Base-by-base conservation (phyloP, 345 rosid genomes). In the Barbarea vulgaris region DNA sequence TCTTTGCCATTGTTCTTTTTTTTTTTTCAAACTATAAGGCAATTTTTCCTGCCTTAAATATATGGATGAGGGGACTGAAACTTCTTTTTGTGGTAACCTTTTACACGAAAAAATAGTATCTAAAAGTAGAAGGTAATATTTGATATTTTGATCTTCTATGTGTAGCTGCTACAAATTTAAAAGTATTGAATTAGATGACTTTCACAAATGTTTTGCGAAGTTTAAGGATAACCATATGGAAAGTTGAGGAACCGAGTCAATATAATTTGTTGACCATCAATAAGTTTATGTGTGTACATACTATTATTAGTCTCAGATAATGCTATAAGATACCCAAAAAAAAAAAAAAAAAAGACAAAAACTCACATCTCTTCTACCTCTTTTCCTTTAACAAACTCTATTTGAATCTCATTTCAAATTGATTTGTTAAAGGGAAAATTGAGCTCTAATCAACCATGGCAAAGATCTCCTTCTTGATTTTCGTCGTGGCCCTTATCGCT, bases 381-480 rank as follows among this genome's bases (percentile, higher is more conserved):
- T 70, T 77, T 70, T 70, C 76, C 72, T 77, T 77, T 77, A 47
- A 64, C 80, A 77, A 64, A 55, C 27, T 18, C 19, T 18, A 46
- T 77, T 77, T 77, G 76, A 77, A 76, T 36, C 6, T 24, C 57
- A 70, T 19, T 70, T 77, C 80, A 77, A 56, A 77, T 47, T 70
- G 58, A 18, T 47, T 70, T 63, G 71, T 77, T 77, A 77, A 77
- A 70, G 61, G 80, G 72, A 55, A 70, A 70, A 64, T 17, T 19
- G 44, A 63, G 66, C 53, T 46, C 1, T 34, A 36, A 70, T 44
- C 18, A 41, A 17, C 10, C 27, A 77, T 77, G 80, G 61, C 76
- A 64, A 77, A 77, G 54, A 70, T 70, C 76, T 70, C 76, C 66
- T 70, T 48, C 31, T 64, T 70, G 67, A 25, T 77, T 48, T 55